phyloP scores from a whole-genome alignment of 2,329 filamentous ascomycete genomes.

The Cordyceps javanica region DNA sequence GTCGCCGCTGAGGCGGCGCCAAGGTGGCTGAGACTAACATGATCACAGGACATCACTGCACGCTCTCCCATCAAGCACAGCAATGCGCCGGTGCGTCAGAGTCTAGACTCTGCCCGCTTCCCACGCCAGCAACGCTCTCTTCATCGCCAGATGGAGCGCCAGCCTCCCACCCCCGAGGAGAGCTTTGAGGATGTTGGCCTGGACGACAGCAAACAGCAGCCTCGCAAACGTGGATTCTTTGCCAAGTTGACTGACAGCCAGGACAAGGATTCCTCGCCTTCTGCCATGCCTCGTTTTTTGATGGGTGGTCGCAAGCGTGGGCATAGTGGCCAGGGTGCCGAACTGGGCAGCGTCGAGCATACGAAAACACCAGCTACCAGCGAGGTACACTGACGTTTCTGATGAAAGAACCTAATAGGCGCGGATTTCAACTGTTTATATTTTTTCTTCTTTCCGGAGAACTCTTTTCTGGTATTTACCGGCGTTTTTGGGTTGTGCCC shows the following conservation, averaged over 20 bases:
- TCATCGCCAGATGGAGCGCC: conserved; percentile 50
- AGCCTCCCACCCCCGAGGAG: conserved; percentile 66
- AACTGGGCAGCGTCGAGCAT: conserved; percentile 59
- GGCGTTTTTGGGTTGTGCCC: neutral
- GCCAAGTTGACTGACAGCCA: conserved; percentile 62
- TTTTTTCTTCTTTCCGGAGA: neutral
- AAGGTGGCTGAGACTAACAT: conserved; percentile 1
- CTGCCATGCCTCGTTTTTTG: conserved; percentile 53
- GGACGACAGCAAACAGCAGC: conserved; percentile 58
- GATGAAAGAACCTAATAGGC: neutral
- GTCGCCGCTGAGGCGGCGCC: neutral
- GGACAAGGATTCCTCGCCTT: conserved; percentile 28
- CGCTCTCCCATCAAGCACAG: conserved; percentile 64
- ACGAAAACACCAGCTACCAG: conserved; percentile 18
- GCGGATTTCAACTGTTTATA: neutral
- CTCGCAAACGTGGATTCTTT: conserved; percentile 64
- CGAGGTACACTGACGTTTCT: neutral
- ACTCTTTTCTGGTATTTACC: neutral
- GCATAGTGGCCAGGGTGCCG: conserved; percentile 58
- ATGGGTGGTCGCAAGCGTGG: conserved; percentile 66
- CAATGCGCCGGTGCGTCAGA: conserved; percentile 63
- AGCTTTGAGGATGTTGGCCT: conserved; percentile 87
- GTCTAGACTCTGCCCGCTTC: conserved; percentile 69
- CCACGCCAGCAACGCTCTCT: conserved; percentile 57
- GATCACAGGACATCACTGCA: conserved; percentile 75